phyloP scores from a whole-genome alignment of 192 early-diverging fungal species.

The Podila clonocystis region DNA sequence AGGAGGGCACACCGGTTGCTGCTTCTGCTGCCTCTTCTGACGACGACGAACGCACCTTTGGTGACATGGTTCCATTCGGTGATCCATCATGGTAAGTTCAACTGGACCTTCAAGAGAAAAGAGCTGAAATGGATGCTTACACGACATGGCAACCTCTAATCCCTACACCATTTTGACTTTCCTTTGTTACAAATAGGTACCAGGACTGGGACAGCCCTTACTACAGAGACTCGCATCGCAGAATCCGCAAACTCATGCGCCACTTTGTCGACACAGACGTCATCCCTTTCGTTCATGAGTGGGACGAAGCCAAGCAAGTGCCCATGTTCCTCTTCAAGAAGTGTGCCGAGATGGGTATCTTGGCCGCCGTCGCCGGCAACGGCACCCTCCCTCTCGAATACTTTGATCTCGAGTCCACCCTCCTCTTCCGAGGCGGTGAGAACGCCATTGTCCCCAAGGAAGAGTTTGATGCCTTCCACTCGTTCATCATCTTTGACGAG shows the following conservation, averaged over 20 bases:
- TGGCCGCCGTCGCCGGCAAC: conserved; percentile 67
- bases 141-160: not conserved
- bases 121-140: too few species aligned
- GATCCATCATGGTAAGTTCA: conserved; percentile 79
- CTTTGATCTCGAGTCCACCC: conserved; percentile 33
- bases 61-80: conserved; percentile 79
- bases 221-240: conserved; percentile 81
- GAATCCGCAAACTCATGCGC: conserved; percentile 68
- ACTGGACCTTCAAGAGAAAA: conserved; percentile 4
- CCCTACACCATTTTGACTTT: not conserved
- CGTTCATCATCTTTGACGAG: conserved; percentile 83
- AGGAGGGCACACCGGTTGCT: conserved; percentile 21
- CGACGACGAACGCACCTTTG: conserved; percentile 69
- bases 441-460: conserved; percentile 53
- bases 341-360: conserved; percentile 77
- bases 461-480: conserved; percentile 76
- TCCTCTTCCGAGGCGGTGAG: conserved; percentile 41
- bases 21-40: conserved; percentile 25
- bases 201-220: conserved; percentile 74
- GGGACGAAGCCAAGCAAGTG: conserved; percentile 85
- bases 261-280: conserved; percentile 84
- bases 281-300: conserved; percentile 78
- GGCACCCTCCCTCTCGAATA: conserved; percentile 43
- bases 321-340: conserved; percentile 79
- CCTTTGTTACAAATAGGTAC: conserved; percentile 42